These are phyloP conservation scores for Phytophthora sojae DNA, from an alignment of 352 stramenopile species.

Conservation along the genomic window DNA sequence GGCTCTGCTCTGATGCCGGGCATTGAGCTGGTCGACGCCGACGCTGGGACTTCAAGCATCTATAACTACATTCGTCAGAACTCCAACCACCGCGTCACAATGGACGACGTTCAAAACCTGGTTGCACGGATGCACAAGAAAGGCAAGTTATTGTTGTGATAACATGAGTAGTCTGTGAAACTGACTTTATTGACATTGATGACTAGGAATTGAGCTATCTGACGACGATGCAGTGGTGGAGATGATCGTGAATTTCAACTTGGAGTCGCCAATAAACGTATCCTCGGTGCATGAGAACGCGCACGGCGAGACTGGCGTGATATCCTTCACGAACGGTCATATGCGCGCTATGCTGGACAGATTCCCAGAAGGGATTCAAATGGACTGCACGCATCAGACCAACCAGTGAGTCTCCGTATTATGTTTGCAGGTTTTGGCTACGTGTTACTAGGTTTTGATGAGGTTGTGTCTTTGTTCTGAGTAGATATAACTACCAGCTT, in stretches of 20 bases:
- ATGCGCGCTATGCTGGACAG: slow-evolving; percentile 12
- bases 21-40: slow-evolving; percentile 6
- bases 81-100: slow-evolving; percentile 9
- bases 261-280: neutral
- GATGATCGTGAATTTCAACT: slow-evolving; percentile 18
- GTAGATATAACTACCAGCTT: slow-evolving; percentile 25
- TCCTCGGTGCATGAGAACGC: slow-evolving; percentile 9
- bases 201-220: neutral
- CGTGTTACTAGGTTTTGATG: neutral
- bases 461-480: neutral
- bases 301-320: slow-evolving; percentile 17
- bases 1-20: slow-evolving; percentile 4
- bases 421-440: neutral
- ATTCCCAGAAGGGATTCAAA: slow-evolving; percentile 11
- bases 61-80: slow-evolving; percentile 21
- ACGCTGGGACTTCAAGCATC: slow-evolving; percentile 7
- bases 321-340: slow-evolving; percentile 5
- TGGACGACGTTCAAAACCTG: slow-evolving; percentile 4
- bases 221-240: slow-evolving; percentile 11
- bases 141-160: neutral
- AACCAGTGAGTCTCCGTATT: slow-evolving; percentile 11
- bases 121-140: neutral
- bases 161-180: neutral
- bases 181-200: neutral
- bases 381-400: too few species aligned